phyloP scores from a whole-genome alignment of 495 filamentous ascomycete species.

The Terfezia boudieri region DNA sequence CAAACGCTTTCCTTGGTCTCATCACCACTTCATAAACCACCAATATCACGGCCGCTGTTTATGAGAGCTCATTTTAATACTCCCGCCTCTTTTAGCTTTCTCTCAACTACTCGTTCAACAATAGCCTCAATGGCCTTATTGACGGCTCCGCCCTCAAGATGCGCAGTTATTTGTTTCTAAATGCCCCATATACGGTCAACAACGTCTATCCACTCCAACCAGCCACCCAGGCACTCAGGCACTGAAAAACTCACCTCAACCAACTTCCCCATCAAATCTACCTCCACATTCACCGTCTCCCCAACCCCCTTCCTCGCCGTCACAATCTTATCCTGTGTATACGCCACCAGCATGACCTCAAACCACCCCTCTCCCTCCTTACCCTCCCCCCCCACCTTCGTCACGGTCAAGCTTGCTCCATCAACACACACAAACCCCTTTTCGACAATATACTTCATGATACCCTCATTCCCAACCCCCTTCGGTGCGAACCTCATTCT shows the following conservation, averaged over 20 bases:
- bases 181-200: not conserved
- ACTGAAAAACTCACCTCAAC: slow-evolving; percentile 29
- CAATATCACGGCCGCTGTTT: no score
- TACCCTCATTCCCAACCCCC: slow-evolving; percentile 24
- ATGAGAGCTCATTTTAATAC: not conserved
- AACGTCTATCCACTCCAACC: not conserved
- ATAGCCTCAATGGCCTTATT: slow-evolving; percentile 57
- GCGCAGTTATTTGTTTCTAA: slow-evolving; percentile 65
- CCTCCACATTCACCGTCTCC: slow-evolving; percentile 85
- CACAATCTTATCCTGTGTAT: slow-evolving; percentile 84
- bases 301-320: slow-evolving; percentile 61
- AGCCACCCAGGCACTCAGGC: not conserved
- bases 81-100: slow-evolving; percentile 26
- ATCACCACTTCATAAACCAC: no score
- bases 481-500: slow-evolving; percentile 47
- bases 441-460: slow-evolving; percentile 71
- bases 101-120: slow-evolving; percentile 55
- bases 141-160: slow-evolving; percentile 29
- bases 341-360: slow-evolving; percentile 87
- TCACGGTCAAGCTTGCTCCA: slow-evolving; percentile 82
- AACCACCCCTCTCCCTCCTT: slow-evolving; percentile 3
- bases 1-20: no score
- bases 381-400: slow-evolving; percentile 13
- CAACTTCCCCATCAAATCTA: slow-evolving; percentile 96
- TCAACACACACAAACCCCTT: slow-evolving; percentile 94